phyloP scores from a whole-genome alignment of 108 stramenopile genomes.

The Fragilariopsis cylindrus region DNA sequence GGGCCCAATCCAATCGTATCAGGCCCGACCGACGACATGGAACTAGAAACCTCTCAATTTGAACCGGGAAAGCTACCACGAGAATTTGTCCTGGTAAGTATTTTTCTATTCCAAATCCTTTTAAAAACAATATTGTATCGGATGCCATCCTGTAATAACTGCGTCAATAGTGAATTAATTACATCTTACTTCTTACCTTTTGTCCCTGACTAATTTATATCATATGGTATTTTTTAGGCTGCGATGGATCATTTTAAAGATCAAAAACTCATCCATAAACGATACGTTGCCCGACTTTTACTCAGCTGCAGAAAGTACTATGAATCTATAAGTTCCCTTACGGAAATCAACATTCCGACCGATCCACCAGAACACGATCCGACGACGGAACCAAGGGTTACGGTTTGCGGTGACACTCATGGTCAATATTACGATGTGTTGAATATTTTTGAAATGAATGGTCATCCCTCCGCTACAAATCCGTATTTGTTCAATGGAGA shows the following conservation, averaged over 20 bases:
- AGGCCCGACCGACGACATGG: slow-evolving; percentile 34
- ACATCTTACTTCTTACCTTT: neutral
- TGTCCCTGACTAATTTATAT: neutral
- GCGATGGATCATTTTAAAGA: slow-evolving; percentile 83
- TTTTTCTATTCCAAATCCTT: no score
- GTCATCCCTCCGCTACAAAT: slow-evolving; percentile 78
- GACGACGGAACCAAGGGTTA: slow-evolving; percentile 55
- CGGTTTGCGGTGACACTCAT: slow-evolving; percentile 97
- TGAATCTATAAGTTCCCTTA: slow-evolving; percentile 58
- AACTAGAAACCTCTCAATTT: slow-evolving; percentile 68
- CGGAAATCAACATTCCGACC: slow-evolving; percentile 72
- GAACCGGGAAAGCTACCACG: slow-evolving; percentile 76
- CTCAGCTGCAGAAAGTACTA: slow-evolving; percentile 68
- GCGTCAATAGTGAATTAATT: neutral
- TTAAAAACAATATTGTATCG: neutral
- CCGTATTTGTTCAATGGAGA: slow-evolving; percentile 99
- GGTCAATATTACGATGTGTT: slow-evolving; percentile 99
- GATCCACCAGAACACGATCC: slow-evolving; percentile 53
- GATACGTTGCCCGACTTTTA: slow-evolving; percentile 84
- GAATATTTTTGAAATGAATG: slow-evolving; percentile 96
- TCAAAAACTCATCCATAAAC: slow-evolving; percentile 94
- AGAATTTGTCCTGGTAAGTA: slow-evolving; percentile 87
- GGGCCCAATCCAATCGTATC: slow-evolving; percentile 87
- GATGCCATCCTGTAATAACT: neutral
- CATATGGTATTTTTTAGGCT: slow-evolving; percentile 35